phyloP scores from a whole-genome alignment of 2,329 filamentous ascomycete genomes.

The Alternaria viburni region DNA sequence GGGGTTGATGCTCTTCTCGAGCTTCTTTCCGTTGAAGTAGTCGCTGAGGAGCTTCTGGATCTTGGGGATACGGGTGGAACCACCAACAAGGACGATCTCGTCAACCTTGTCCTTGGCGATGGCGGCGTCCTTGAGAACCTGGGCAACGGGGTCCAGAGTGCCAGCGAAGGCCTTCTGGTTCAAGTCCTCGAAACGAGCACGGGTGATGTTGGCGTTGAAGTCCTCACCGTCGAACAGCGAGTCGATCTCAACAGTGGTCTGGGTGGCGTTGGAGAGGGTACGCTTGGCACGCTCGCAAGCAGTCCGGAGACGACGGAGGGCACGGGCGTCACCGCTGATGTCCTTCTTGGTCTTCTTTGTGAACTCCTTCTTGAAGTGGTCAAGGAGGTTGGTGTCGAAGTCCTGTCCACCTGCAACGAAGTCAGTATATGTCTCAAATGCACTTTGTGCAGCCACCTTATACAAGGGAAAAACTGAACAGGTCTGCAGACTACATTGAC shows the following conservation, averaged over 20 bases:
- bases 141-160: slow-evolving; percentile 92
- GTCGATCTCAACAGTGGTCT: slow-evolving; percentile 98
- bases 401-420: slow-evolving; percentile 66
- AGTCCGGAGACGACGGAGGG: slow-evolving; percentile 92
- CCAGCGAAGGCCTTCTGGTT: slow-evolving; percentile 95
- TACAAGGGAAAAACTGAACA: too few relatives aligned
- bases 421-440: background rate
- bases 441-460: background rate
- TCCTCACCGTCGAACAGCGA: slow-evolving; percentile 98
- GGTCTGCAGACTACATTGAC: too few relatives aligned
- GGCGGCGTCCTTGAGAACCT: slow-evolving; percentile 91
- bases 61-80: slow-evolving; percentile 96
- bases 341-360: slow-evolving; percentile 69
- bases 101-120: slow-evolving; percentile 92
- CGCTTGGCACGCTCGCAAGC: slow-evolving; percentile 99
- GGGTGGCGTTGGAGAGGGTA: slow-evolving; percentile 94
- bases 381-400: slow-evolving; percentile 94
- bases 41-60: slow-evolving; percentile 99
- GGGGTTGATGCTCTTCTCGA: slow-evolving; percentile 99
- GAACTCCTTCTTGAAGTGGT: slow-evolving; percentile 98
- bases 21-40: slow-evolving; percentile 99
- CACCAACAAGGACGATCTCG: slow-evolving; percentile 98
- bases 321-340: slow-evolving; percentile 82
- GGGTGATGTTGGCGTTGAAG: slow-evolving; percentile 96
- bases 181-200: slow-evolving; percentile 98